Evolutionary conservation across 306 rosid genomes (phyloP).

Genomic region (Carpinus fangiana): DNA sequence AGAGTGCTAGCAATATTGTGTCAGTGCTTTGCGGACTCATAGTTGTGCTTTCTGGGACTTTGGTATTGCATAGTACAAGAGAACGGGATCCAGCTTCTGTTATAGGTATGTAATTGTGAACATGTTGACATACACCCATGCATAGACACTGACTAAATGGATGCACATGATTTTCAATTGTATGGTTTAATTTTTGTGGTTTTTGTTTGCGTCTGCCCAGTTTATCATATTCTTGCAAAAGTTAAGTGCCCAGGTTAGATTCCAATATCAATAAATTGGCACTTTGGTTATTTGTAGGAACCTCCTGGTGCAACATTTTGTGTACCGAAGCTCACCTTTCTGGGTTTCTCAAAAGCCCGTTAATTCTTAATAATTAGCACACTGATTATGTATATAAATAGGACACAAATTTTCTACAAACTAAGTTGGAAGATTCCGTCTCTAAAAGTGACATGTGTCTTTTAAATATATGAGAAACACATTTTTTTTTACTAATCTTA

Average conservation of each 20-base stretch:
- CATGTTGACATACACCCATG: background rate
- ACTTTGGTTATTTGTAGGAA: background rate
- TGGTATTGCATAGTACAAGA: conserved; percentile 72
- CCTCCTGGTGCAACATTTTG: background rate
- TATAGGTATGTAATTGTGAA: conserved; percentile 50
- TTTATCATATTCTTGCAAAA: background rate
- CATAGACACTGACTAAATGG: background rate
- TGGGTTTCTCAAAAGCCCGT: too few species aligned
- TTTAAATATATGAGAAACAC: too few species aligned
- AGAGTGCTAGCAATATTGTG: conserved; percentile 75
- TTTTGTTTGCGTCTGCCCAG: background rate
- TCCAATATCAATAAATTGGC: background rate
- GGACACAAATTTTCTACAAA: too few species aligned
- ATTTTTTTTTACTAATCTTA: too few species aligned
- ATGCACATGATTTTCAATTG: background rate
- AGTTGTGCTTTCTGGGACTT: conserved; percentile 83
- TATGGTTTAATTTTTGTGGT: background rate
- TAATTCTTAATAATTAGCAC: too few species aligned
- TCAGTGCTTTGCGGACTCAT: conserved; percentile 89
- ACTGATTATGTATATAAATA: too few species aligned
- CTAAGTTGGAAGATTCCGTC: too few species aligned
- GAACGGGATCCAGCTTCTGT: conserved; percentile 58
- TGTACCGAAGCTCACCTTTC: background rate
- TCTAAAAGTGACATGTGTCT: too few species aligned
- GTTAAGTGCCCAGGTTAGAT: background rate